Evolutionary conservation across 2,329 filamentous ascomycete species (phyloP), one percentile per base, ranked within the genome.

Genomic region (Aspergillus awamori): DNA sequence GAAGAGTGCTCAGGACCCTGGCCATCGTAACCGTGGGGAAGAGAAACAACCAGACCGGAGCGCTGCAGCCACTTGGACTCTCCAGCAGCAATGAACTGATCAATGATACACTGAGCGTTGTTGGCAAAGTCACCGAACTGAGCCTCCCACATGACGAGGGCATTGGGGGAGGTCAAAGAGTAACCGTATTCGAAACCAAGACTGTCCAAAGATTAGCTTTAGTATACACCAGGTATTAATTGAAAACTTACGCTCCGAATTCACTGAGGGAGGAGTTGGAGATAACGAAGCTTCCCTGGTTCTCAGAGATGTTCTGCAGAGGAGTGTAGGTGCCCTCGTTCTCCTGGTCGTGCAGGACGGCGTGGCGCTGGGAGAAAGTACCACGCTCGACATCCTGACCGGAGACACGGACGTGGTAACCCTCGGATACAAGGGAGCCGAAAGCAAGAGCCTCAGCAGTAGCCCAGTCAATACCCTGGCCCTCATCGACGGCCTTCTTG

Each of bases 41-140:
- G 86, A 64, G 93, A 97, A 86, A 98, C 90, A 70, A 99, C 92
- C 54, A 99, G 87, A 73, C 95, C 95, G 58, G 93, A 97, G 79
- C 95, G 90, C 83, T 99, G 95, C 81, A 98, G 90, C 95, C 95
- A 99, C 83, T 99, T 99, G 67, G 91, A 89, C 82, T 99, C 95
- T 75, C 95, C 95, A 64, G 95, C 97, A 54, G 95, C 94, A 71
- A 99, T 89, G 81, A 99, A 99, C 81, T 99, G 95, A 78, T 99
- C 95, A 74, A 99, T 96, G 79, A 99, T 96, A 78, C 93, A 96
- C 81, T 99, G 95, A 47, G 95, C 94, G 74, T 97, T 99, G 86
- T 99, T 99, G 84, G 95, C 95, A 73, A 99, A 99, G 80, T 99
- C 95, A 84, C 95, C 95, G 74, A 99, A 99, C 80, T 99, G 95